These are phyloP conservation scores for Magnolia sinica DNA, from an alignment of 164 flowering plant genomes.

Conservation along the genomic window DNA sequence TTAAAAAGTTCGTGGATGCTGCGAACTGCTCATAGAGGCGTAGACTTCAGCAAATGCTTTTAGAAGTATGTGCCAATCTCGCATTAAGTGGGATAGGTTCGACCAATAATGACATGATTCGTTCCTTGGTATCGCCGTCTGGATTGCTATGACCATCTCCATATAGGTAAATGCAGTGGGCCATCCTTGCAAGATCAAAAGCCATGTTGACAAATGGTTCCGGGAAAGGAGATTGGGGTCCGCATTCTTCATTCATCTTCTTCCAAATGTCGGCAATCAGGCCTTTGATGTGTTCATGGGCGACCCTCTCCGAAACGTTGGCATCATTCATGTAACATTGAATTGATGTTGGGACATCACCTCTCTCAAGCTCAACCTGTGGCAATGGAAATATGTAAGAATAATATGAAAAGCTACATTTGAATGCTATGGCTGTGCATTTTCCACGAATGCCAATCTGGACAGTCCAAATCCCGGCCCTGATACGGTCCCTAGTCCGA, in stretches of 20 bases:
- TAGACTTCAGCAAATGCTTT: too few relatives aligned
- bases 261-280: conserved; percentile 14
- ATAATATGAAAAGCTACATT: neutral
- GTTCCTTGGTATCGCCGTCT: neutral
- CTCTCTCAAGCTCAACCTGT: conserved; percentile 20
- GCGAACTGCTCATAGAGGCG: too few relatives aligned
- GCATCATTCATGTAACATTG: conserved; percentile 17
- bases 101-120: neutral
- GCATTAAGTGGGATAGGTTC: neutral
- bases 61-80: too few relatives aligned
- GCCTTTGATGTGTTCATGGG: conserved; percentile 9
- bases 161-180: conserved; percentile 8
- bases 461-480: too few relatives aligned
- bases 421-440: too few relatives aligned
- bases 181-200: conserved; percentile 11
- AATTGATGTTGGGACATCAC: conserved; percentile 17
- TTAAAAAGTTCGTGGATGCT: too few relatives aligned
- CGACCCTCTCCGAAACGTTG: conserved; percentile 13
- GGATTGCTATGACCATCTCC: conserved; percentile 18
- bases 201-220: conserved; percentile 2
- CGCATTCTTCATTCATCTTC: conserved; percentile 16
- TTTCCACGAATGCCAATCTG: too few relatives aligned
- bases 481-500: too few relatives aligned
- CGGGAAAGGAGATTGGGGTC: conserved; percentile 1
- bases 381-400: neutral